Conservation (phyloP, 805 yeast genomes). For the Starmerella vaccinii region DNA sequence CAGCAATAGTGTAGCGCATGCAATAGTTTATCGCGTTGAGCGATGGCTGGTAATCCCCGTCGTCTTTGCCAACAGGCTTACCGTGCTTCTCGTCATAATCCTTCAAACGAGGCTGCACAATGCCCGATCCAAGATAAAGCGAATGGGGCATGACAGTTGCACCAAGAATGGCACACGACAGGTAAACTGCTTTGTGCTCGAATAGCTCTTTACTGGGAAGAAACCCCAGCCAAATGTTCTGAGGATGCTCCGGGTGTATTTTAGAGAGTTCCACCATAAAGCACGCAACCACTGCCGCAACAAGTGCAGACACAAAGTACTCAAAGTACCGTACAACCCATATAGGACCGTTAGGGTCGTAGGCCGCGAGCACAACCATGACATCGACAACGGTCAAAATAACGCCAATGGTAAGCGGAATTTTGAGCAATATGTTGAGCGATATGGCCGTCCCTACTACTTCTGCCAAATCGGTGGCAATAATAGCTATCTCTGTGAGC, state of each 20-base stretch:
- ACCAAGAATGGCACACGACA: conserved; percentile 76
- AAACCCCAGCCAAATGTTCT: conserved; percentile 53
- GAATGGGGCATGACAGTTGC: conserved; percentile 96
- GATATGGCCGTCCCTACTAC: conserved; percentile 91
- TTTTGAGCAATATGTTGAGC: conserved; percentile 59
- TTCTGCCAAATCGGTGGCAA: conserved; percentile 89
- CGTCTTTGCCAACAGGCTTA: conserved; percentile 10
- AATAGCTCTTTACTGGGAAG: conserved; percentile 53
- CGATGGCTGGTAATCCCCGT: conserved; percentile 51
- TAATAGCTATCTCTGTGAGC: conserved; percentile 75
- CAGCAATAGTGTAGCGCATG: conserved; percentile 71
- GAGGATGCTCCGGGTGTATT: conserved; percentile 39
- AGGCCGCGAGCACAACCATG: conserved; percentile 63
- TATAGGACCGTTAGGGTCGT: conserved; percentile 67
- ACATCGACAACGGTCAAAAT: conserved; percentile 74
- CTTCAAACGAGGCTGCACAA: conserved; percentile 73
- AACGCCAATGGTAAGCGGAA: conserved; percentile 70
- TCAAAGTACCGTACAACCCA: conserved; percentile 69
- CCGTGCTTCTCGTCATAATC: conserved; percentile 60
- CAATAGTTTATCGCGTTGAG: conserved; percentile 70
- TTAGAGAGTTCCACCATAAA: conserved; percentile 55
- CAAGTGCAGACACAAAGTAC: conserved; percentile 58
- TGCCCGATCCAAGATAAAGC: conserved; percentile 70
- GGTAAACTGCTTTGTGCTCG: conserved; percentile 57
- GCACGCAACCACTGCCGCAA: conserved; percentile 63